A percentile compares a stretch with the other conserved stretches of the same genome.
These are phyloP conservation scores for Leishmania arabica DNA, from an alignment of 208 protist genomes.

Conservation along the genomic window DNA sequence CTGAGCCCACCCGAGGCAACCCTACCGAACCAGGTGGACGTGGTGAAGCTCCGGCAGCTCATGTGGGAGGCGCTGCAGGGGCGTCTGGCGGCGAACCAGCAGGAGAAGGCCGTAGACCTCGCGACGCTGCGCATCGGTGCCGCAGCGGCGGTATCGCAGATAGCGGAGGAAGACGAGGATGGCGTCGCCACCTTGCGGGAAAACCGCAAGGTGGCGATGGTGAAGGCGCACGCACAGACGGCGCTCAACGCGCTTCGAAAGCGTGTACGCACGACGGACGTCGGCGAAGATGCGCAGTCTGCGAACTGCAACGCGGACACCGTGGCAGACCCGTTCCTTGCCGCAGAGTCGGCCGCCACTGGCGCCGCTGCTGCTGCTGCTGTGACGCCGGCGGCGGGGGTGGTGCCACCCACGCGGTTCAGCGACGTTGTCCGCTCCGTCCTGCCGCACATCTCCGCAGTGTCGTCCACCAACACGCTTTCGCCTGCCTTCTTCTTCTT, in stretches of 20 bases:
- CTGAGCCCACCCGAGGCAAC: constrained; percentile 69
- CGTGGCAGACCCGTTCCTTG: not conserved
- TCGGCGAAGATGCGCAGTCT: constrained; percentile 12
- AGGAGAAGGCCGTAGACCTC: constrained; percentile 17
- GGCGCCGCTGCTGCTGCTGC: not conserved
- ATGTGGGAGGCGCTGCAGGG: constrained; percentile 80
- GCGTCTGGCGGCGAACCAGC: constrained; percentile 33
- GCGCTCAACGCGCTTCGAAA: constrained; percentile 29
- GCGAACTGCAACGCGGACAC: not conserved
- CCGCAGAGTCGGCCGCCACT: not conserved
- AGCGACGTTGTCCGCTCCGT: constrained; percentile 68
- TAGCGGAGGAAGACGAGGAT: not conserved
- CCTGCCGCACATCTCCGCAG: constrained; percentile 60
- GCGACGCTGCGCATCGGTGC: constrained; percentile 7
- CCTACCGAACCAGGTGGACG: constrained; percentile 83
- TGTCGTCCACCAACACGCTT: constrained; percentile 79
- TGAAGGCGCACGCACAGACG: constrained; percentile 36
- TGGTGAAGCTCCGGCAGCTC: constrained; percentile 68
- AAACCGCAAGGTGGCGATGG: not conserved
- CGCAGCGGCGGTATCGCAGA: constrained; percentile 5
- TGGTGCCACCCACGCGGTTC: constrained; percentile 36
- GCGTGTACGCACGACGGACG: constrained; percentile 11
- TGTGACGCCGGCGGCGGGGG: not conserved
- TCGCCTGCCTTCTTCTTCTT: constrained; percentile 94
- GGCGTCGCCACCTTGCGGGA: not conserved